Conservation (phyloP, 768 basidiomycete species). For the Russula lepida region DNA sequence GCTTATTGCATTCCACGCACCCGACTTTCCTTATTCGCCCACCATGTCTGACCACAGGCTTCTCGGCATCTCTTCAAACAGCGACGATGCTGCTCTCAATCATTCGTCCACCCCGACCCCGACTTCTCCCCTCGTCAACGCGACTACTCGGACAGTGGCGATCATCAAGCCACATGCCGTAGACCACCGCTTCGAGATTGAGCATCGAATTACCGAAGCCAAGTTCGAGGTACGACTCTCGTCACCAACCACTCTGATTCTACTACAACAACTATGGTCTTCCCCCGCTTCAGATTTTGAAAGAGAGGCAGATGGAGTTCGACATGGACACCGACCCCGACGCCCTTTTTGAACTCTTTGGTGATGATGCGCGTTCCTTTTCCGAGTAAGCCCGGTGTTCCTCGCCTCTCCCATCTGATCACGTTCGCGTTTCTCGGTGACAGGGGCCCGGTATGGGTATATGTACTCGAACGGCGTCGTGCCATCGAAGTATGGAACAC, state of each 20-base stretch:
- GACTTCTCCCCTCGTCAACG: neutral
- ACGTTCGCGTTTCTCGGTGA: neutral
- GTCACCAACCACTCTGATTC: neutral
- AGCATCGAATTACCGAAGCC: conserved; percentile 68
- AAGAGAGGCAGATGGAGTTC: conserved; percentile 85
- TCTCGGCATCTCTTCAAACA: neutral
- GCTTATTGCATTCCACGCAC: conserved; percentile 13
- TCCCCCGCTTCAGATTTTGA: conserved; percentile 52
- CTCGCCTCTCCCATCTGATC: neutral
- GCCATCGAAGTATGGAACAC: conserved; percentile 75
- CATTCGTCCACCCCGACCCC: conserved; percentile 6
- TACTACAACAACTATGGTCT: neutral
- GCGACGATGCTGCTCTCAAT: neutral
- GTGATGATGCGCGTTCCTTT: conserved; percentile 63
- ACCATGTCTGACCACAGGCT: conserved; percentile 7
- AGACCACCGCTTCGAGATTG: conserved; percentile 67
- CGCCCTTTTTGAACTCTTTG: conserved; percentile 70
- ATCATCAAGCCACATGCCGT: conserved; percentile 81
- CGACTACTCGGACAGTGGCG: conserved; percentile 57
- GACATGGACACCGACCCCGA: conserved; percentile 78
- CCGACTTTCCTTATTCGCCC: conserved; percentile 2
- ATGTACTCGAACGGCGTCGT: conserved; percentile 74
- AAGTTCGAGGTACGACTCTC: conserved; percentile 65
- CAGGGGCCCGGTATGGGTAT: conserved; percentile 87
- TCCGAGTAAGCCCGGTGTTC: conserved; percentile 63